These are phyloP conservation scores for Colletotrichum sp. DNA, from an alignment of 2,329 filamentous ascomycete species.

Conservation along the genomic window DNA sequence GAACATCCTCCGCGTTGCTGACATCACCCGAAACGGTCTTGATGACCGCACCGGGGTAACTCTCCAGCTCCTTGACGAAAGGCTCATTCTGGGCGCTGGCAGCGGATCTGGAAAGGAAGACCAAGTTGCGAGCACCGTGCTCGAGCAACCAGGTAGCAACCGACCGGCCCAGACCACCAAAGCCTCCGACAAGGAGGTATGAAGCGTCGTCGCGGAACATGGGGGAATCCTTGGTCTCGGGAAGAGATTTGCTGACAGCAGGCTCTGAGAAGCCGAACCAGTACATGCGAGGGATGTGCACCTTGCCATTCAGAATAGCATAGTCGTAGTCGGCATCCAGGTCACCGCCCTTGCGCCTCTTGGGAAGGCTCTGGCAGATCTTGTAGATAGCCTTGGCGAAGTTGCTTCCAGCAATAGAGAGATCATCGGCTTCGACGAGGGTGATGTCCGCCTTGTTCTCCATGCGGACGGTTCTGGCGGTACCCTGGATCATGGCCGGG, in stretches of 20 bases:
- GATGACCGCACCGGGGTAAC: neutral
- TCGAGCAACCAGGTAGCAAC: constrained; percentile 34
- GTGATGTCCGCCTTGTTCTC: constrained; percentile 30
- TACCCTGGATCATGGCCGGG: constrained; percentile 32
- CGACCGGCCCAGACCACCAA: constrained; percentile 34
- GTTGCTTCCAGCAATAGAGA: neutral
- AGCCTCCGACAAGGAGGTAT: constrained; percentile 35
- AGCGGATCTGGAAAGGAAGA: constrained; percentile 31
- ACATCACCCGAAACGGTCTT: constrained; percentile 3
- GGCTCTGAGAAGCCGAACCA: constrained; percentile 12
- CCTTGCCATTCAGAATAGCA: constrained; percentile 28
- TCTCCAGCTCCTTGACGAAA: constrained; percentile 25
- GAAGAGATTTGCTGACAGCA: constrained; percentile 23
- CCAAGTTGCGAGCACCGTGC: constrained; percentile 30
- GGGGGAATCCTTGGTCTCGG: constrained; percentile 27
- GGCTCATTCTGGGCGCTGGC: neutral
- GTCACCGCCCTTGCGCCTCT: neutral
- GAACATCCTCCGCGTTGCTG: neutral
- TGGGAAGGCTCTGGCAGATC: neutral
- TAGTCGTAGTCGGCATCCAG: constrained; percentile 35
- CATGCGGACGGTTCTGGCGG: constrained; percentile 30
- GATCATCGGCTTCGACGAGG: neutral
- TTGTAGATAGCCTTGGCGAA: neutral
- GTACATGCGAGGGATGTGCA: constrained; percentile 28
- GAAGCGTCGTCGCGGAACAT: neutral